Percentiles rank a stretch among this genome's conserved stretches.
Evolutionary conservation across 1,139 yeast genomes (phyloP).

Genomic region (Candida sanyaensis): DNA sequence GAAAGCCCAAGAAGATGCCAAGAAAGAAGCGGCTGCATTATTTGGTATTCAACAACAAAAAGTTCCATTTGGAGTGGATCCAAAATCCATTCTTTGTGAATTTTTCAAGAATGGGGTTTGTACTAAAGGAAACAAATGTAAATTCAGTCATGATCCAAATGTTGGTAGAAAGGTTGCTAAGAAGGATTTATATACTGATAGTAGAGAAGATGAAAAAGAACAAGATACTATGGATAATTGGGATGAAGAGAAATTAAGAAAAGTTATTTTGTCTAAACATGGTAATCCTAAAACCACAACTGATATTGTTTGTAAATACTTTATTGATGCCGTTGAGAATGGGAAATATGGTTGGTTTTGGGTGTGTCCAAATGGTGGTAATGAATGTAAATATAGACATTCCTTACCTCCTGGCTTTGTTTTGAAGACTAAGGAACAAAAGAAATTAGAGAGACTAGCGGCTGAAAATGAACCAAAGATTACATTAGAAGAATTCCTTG

Average conservation of each 20-base stretch:
- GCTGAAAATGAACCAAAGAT: conserved; percentile 85
- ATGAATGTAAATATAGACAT: conserved; percentile 91
- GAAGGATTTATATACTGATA: conserved; percentile 92
- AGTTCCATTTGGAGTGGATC: conserved; percentile 97
- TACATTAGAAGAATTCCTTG: conserved; percentile 93
- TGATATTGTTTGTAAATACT: conserved; percentile 89
- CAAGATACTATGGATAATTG: conserved; percentile 92
- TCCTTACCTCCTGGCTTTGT: conserved; percentile 98
- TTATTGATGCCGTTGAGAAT: conserved; percentile 96
- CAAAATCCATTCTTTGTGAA: conserved; percentile 89
- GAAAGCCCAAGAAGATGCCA: conserved; percentile 88
- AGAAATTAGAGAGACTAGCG: conserved; percentile 84
- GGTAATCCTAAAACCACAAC: conserved; percentile 95
- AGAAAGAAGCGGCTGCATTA: conserved; percentile 80
- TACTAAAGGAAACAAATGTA: conserved; percentile 88
- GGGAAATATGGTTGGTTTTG: conserved; percentile 99
- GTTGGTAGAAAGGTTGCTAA: conserved; percentile 87
- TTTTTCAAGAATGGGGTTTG: conserved; percentile 89
- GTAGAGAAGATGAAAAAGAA: conserved; percentile 63
- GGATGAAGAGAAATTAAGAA: conserved; percentile 94
- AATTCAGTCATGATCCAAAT: conserved; percentile 87
- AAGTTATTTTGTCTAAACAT: conserved; percentile 85
- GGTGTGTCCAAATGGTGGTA: conserved; percentile 95
- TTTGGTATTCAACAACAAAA: conserved; percentile 77
- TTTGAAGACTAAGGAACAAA: conserved; percentile 94